phyloP scores from a whole-genome alignment of 495 filamentous ascomycete genomes.

The Mytilinidion resinicola region DNA sequence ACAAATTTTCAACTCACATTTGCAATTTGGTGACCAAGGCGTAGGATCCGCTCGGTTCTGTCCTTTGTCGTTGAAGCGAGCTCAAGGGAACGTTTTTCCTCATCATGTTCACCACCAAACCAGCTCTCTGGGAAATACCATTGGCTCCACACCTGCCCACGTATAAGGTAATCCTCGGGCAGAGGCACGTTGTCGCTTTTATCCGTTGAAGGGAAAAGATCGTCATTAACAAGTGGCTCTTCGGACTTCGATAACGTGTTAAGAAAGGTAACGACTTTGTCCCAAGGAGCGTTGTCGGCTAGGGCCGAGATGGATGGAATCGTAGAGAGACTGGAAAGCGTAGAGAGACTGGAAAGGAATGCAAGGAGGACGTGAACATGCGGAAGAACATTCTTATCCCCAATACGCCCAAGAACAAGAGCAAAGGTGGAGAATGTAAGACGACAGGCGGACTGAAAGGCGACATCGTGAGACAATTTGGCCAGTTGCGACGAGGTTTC shows the following conservation, averaged over 20 bases:
- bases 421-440: constrained; percentile 45
- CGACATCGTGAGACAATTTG: constrained; percentile 8
- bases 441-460: constrained; percentile 35
- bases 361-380: constrained; percentile 56
- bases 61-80: constrained; percentile 55
- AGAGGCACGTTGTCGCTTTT: constrained; percentile 44
- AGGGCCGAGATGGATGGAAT: constrained; percentile 38
- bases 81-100: constrained; percentile 72
- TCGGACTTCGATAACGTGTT: constrained; percentile 53
- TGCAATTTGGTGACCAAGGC: constrained; percentile 43
- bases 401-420: constrained; percentile 47
- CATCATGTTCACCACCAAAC: constrained; percentile 65
- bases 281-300: constrained; percentile 61
- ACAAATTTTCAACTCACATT: constrained; percentile 10
- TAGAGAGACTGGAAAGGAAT: constrained; percentile 58
- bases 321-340: no score
- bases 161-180: constrained; percentile 76
- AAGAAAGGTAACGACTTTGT: constrained; percentile 52
- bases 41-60: constrained; percentile 67
- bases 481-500: constrained; percentile 19
- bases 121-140: constrained; percentile 62
- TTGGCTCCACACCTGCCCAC: constrained; percentile 67
- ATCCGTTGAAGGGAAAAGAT: constrained; percentile 14
- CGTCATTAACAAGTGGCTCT: constrained; percentile 30
- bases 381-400: constrained; percentile 14